These are phyloP conservation scores for Hydrangea macrophylla DNA, from an alignment of 148 eudicot species.

Conservation along the genomic window DNA sequence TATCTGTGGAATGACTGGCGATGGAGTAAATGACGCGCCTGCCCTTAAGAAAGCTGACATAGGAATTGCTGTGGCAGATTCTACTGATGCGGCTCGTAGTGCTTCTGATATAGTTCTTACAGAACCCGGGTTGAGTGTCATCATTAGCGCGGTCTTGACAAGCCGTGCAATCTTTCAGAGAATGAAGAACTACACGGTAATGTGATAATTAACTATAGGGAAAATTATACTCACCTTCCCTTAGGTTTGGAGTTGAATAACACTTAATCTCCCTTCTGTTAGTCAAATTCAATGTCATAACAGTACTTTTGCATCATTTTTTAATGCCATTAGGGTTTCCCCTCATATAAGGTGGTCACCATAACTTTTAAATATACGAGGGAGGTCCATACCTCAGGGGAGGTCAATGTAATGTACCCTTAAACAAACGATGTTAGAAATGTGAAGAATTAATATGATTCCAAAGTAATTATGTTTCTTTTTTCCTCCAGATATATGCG, in stretches of 20 bases:
- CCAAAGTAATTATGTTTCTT: not conserved
- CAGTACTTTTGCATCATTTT: no score
- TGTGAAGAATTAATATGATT: not conserved
- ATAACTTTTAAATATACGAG: no score
- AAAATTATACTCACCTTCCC: not conserved
- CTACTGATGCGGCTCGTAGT: conserved; percentile 75
- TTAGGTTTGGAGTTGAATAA: no score
- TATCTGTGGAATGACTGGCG: conserved; percentile 76
- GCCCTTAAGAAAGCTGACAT: conserved; percentile 72
- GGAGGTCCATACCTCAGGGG: no score
- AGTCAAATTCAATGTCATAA: no score
- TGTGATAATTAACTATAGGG: not conserved
- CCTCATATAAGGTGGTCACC: no score
- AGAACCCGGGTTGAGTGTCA: conserved; percentile 72
- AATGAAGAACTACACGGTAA: conserved; percentile 76
- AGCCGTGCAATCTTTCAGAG: conserved; percentile 72
- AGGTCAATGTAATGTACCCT: no score
- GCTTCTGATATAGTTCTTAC: conserved; percentile 74
- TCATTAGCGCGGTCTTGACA: conserved; percentile 67
- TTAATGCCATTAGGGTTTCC: no score
- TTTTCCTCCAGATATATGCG: conserved; percentile 59
- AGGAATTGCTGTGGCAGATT: conserved; percentile 69
- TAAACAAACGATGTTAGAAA: no score
- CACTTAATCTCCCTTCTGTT: no score
- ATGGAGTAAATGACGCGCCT: conserved; percentile 75